Evolutionary conservation across 768 basidiomycete genomes (phyloP), one percentile per base, ranked within the genome.

Genomic region (Pleurotus platypus): DNA sequence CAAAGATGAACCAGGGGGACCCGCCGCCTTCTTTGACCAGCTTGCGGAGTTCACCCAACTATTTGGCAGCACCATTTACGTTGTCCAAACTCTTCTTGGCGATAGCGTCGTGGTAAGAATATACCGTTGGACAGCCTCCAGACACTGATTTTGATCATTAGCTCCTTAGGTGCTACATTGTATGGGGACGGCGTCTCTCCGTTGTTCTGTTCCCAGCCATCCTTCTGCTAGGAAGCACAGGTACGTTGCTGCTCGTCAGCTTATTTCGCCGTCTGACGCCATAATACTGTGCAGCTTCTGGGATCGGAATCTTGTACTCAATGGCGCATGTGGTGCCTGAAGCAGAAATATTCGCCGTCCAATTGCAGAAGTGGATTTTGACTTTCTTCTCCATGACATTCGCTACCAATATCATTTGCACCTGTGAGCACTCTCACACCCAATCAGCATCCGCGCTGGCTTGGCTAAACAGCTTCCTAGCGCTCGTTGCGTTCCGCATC

Each of bases 311-410:
- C 22, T 60, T 72, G 20, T 64, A 69, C 57, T 67, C 68, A 4
- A 70, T 74, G 53, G 67, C 68, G n/a, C 49, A 55, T 22, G 63
- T 70, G 7, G 62, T 57, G 11, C 60, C 64, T 11, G 61, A 68
- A 37, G 66, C 68, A 22, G 61, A 67, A 43, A 65, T 76, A 16
- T 75, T 77, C 58, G 64, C 66, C 4, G 50, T 54, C 16, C 39
- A 72, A 46, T 66, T 73, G n/a, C 62, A 64, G n/a, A 58, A 65
- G 27, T 75, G 75, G 74, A 75, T 76, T 49, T 57, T 70, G 7
- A 64, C 72, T 1, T 77, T 76, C 65, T 75, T 76, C 57, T 67
- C 68, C 2, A 59, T 72, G 46, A 74, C 74, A 4, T 68, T 75
- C 16, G 60, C 67, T 3, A 75, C 71, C 4, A 76, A 75, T 62